These are phyloP conservation scores for Entoloma clypeatum DNA, from an alignment of 1,284 basidiomycete species.

Conservation along the genomic window DNA sequence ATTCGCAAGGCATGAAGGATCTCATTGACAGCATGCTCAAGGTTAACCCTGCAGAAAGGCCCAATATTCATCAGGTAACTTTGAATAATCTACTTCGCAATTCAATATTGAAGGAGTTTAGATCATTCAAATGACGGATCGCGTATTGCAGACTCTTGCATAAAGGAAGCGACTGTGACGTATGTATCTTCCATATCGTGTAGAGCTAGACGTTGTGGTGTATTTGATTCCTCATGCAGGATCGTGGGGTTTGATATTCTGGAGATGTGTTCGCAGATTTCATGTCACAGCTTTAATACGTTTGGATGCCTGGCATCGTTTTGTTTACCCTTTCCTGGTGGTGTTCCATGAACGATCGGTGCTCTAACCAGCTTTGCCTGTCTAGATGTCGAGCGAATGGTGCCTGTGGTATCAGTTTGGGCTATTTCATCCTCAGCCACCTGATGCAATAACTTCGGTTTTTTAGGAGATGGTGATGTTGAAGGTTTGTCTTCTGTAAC, in stretches of 20 bases:
- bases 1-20: conserved; percentile 76
- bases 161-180: conserved; percentile 33
- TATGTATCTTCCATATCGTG: conserved; percentile 19
- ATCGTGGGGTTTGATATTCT: too few species aligned
- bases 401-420: conserved; percentile 24
- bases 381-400: conserved; percentile 31
- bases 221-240: too few species aligned
- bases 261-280: too few species aligned
- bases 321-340: conserved; percentile 7
- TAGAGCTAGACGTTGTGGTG: conserved; percentile 8
- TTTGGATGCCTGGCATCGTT: too few species aligned
- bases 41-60: conserved; percentile 74
- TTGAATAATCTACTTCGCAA: too few species aligned
- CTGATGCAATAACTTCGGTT: conserved; percentile 22
- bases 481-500: conserved; percentile 12
- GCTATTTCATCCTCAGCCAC: conserved; percentile 5
- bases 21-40: conserved; percentile 84
- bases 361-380: conserved; percentile 33
- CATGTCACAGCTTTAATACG: too few species aligned
- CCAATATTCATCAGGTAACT: conserved; percentile 81
- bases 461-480: conserved; percentile 1
- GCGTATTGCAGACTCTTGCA: conserved; percentile 54
- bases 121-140: conserved; percentile 71
- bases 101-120: too few species aligned
- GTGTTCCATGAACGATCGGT: conserved; percentile 15